phyloP scores from a whole-genome alignment of 2,329 filamentous ascomycete species.

The Cadophora gregata region DNA sequence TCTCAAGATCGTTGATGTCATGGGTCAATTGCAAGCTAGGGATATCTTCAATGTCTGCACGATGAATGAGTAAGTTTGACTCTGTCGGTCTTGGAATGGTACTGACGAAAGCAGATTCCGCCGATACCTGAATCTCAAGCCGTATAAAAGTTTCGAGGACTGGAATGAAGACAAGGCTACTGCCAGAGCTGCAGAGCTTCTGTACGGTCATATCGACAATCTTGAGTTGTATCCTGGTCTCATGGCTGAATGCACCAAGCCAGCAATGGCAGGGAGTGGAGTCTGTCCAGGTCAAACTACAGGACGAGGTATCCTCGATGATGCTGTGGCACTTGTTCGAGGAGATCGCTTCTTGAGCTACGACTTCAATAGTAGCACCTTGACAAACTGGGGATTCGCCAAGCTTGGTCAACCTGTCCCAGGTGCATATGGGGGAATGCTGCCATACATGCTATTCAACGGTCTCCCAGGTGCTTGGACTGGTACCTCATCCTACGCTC shows the following conservation, averaged over 20 bases:
- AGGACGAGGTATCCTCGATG: conserved; percentile 53
- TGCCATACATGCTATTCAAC: conserved; percentile 52
- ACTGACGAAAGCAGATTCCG: conserved; percentile 49
- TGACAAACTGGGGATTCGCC: conserved; percentile 57
- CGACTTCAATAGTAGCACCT: conserved; percentile 54
- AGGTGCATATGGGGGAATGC: conserved; percentile 54
- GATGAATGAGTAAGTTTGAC: conserved; percentile 52
- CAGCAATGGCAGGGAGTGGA: conserved; percentile 54
- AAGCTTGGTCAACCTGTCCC: conserved; percentile 46
- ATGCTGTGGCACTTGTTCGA: conserved; percentile 54
- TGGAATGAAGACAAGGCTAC: conserved; percentile 58
- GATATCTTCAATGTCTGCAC: conserved; percentile 56
- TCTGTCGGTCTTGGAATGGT: neutral
- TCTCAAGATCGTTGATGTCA: conserved; percentile 54
- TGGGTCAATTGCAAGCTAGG: conserved; percentile 54
- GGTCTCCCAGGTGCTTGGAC: conserved; percentile 54
- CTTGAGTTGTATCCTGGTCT: conserved; percentile 65
- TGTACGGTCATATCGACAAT: conserved; percentile 58
- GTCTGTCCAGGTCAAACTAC: conserved; percentile 53
- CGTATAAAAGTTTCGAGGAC: conserved; percentile 56
- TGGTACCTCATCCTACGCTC: conserved; percentile 54
- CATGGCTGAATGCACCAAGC: conserved; percentile 61
- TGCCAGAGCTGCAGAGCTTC: conserved; percentile 49
- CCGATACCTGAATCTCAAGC: conserved; percentile 56
- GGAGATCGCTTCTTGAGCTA: conserved; percentile 54